A percentile compares a stretch with the other conserved stretches of the same genome.
These are phyloP conservation scores for Raffaelea ambrosiae DNA, from an alignment of 2,329 filamentous ascomycete genomes.

Conservation along the genomic window DNA sequence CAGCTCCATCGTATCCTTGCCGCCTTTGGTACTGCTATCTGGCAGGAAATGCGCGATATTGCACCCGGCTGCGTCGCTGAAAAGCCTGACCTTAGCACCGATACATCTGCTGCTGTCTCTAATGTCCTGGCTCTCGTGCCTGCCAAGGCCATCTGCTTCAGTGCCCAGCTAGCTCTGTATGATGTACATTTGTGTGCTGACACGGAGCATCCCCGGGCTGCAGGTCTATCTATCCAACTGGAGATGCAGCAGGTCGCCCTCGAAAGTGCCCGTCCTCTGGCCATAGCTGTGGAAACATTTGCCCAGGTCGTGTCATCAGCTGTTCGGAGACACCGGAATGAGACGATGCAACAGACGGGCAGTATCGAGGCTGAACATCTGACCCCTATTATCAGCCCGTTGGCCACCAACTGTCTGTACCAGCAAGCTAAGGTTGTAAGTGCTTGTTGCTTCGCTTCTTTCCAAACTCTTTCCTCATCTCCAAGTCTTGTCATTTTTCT, in stretches of 20 bases:
- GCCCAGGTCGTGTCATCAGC: conserved; percentile 1
- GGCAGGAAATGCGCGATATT: conserved; percentile 5
- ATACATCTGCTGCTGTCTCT: background rate
- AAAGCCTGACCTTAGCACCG: background rate
- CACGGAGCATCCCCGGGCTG: conserved; percentile 3
- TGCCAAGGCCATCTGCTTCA: conserved; percentile 6
- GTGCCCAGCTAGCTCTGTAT: conserved; percentile 9
- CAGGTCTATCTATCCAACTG: conserved; percentile 7
- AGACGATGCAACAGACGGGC: background rate
- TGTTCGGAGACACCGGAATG: background rate
- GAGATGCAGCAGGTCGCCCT: conserved; percentile 9
- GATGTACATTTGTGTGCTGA: conserved; percentile 11
- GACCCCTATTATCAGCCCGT: conserved; percentile 1
- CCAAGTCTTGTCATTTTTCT: background rate
- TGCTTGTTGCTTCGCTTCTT: background rate
- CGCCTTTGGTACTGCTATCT: conserved; percentile 5
- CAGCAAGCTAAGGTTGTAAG: conserved; percentile 6
- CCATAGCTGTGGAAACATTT: background rate
- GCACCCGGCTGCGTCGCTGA: no score
- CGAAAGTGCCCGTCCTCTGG: conserved; percentile 1
- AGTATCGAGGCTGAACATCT: conserved; percentile 2
- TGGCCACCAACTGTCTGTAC: conserved; percentile 7
- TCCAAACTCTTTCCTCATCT: background rate
- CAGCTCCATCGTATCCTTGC: conserved; percentile 5
- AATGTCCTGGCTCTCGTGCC: background rate